Evolutionary conservation across 345 rosid genomes (phyloP), one percentile per base, ranked within the genome.

Genomic region (Boechera stricta): DNA sequence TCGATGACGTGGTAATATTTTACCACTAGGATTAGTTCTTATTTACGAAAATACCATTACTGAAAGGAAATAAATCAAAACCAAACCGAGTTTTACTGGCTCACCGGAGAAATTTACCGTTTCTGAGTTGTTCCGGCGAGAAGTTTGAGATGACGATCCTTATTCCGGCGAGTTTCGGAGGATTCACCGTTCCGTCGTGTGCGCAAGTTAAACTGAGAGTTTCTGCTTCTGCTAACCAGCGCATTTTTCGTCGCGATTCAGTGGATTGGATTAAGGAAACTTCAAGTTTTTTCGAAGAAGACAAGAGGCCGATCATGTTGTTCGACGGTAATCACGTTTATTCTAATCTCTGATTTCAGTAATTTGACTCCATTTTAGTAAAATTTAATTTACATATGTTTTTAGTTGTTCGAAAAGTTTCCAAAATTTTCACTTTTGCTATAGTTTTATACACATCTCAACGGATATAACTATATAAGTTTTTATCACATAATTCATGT

Each of bases 301-400:
- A 91, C 76, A 77, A 90, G 11, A 84, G 97, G 67, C 96, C 98
- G 52, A 90, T 94, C 84, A 91, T 90, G 96, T 73, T 94, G 68
- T 90, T 90, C 53, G 98, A 94, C 24, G 97, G 98, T 91, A 83
- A 57, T 52, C 56, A 31, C 15, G 6, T n/a, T 69, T 42, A 21
- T 1, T 45, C 0, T 9, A 56, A 29, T 48, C 53, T 12, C 49
- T 32, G 0, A 54, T 24, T 44, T 21, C 68, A 63, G 24, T 21
- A 21, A 21, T 21, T 21, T 21, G 24, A 21, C 24, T 21, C 24
- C 24, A 21, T 21, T 21, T 21, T 21, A 21, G 24, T 21, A 21
- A 21, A 21, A 21, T 1, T 21, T 21, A 21, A 21, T 21, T 21
- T 21, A 21, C 24, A 21, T 21, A 21, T 21, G 24, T 21, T 21